A percentile compares a stretch with the other conserved stretches of the same genome.
phyloP scores from a whole-genome alignment of 345 rosid species.

The Triadica sebifera region DNA sequence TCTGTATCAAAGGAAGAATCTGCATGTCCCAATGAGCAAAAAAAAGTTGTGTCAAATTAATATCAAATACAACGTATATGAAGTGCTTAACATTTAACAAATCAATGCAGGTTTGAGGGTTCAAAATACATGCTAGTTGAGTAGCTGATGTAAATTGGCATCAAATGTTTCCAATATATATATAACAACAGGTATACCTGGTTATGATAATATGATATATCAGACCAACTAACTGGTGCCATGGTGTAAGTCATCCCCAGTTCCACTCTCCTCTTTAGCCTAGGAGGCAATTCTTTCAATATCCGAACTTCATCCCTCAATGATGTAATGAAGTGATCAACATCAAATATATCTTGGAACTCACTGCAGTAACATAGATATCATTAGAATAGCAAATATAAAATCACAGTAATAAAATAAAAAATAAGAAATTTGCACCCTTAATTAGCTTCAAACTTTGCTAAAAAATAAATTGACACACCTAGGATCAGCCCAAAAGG shows the following conservation, averaged over 20 bases:
- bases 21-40: conserved; percentile 27
- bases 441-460: background rate
- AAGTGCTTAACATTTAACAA: background rate
- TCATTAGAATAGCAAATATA: background rate
- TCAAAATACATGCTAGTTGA: background rate
- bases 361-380: conserved; percentile 48
- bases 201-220: conserved; percentile 67
- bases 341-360: conserved; percentile 83
- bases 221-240: conserved; percentile 92
- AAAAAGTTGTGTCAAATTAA: background rate
- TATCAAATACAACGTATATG: background rate
- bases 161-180: background rate
- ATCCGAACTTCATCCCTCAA: conserved; percentile 82
- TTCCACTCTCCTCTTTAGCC: conserved; percentile 63
- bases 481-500: conserved; percentile 96
- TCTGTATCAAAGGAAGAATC: conserved; percentile 89
- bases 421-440: background rate
- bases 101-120: background rate
- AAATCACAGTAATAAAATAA: background rate
- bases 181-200: conserved; percentile 39
- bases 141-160: background rate
- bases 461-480: conserved; percentile 19
- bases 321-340: conserved; percentile 74
- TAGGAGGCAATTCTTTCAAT: conserved; percentile 76
- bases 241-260: conserved; percentile 56